A percentile compares a stretch with the other conserved stretches of the same genome.
Conservation (phyloP, 306 rosid genomes). For the Malus asiatica region DNA sequence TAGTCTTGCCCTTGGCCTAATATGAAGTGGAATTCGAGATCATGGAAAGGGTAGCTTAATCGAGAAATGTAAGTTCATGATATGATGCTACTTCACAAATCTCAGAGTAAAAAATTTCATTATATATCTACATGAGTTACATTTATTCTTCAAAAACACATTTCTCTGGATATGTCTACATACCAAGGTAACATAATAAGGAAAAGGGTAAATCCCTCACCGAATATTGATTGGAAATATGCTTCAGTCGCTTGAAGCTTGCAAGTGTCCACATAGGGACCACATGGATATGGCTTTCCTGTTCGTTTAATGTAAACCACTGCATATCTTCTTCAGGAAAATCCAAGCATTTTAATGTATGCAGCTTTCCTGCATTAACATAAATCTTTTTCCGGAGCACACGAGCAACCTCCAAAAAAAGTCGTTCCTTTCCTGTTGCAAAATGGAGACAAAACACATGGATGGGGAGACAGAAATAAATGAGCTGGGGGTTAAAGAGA, state of each 20-base stretch:
- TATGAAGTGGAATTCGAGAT: background rate
- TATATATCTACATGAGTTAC: background rate
- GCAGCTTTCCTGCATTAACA: constrained; percentile 72
- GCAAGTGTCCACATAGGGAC: constrained; percentile 96
- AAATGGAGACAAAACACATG: background rate
- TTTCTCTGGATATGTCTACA: background rate
- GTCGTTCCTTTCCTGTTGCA: constrained; percentile 77
- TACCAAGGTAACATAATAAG: background rate
- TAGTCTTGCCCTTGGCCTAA: background rate
- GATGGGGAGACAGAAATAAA: background rate
- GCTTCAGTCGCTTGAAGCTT: constrained; percentile 88
- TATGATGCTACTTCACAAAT: background rate
- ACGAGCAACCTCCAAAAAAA: constrained; percentile 92
- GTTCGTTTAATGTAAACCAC: constrained; percentile 80
- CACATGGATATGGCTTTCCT: constrained; percentile 86
- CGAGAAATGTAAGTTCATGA: background rate
- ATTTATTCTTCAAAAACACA: background rate
- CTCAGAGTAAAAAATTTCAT: background rate
- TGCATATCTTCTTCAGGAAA: constrained; percentile 72
- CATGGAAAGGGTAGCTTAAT: background rate
- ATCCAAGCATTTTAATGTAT: constrained; percentile 67
- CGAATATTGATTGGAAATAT: constrained; percentile 63
- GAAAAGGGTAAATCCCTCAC: constrained; percentile 28
- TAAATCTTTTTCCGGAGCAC: constrained; percentile 69
- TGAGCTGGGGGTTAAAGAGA: background rate